These are phyloP conservation scores for Rhizophagus clarus DNA, from an alignment of 192 early-diverging fungal species.

Conservation along the genomic window DNA sequence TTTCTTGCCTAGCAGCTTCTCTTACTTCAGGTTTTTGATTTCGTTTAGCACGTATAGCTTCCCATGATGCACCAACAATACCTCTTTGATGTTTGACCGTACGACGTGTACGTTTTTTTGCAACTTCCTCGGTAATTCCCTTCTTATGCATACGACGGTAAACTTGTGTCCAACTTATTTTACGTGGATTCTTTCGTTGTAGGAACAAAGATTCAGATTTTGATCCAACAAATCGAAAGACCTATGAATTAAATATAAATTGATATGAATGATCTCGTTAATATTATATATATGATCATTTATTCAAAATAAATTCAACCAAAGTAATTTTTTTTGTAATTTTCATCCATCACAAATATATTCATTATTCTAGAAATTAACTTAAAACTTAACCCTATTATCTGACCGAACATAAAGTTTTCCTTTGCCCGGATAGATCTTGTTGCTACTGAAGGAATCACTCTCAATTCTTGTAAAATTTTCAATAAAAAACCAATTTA, in stretches of 20 bases:
- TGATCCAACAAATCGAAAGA: constrained; percentile 94
- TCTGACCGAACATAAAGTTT: constrained; percentile 91
- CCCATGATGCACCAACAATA: constrained; percentile 92
- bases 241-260: neutral
- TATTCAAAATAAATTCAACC: too few species aligned
- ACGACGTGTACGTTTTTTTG: constrained; percentile 96
- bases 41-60: constrained; percentile 97
- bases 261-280: too few species aligned
- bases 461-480: constrained; percentile 71
- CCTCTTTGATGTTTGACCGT: constrained; percentile 95
- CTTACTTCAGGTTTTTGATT: constrained; percentile 95
- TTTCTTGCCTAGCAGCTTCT: constrained; percentile 84
- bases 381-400: constrained; percentile 70
- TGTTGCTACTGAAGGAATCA: constrained; percentile 97
- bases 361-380: neutral
- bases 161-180: constrained; percentile 95
- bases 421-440: constrained; percentile 99
- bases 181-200: constrained; percentile 96
- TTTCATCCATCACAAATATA: neutral
- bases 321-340: too few species aligned
- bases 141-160: constrained; percentile 99
- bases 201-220: constrained; percentile 98
- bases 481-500: neutral
- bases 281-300: neutral
- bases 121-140: constrained; percentile 92